Percentiles rank a stretch among this genome's conserved stretches.
Conservation (phyloP, 345 rosid species). For the Eucalyptus sp. region DNA sequence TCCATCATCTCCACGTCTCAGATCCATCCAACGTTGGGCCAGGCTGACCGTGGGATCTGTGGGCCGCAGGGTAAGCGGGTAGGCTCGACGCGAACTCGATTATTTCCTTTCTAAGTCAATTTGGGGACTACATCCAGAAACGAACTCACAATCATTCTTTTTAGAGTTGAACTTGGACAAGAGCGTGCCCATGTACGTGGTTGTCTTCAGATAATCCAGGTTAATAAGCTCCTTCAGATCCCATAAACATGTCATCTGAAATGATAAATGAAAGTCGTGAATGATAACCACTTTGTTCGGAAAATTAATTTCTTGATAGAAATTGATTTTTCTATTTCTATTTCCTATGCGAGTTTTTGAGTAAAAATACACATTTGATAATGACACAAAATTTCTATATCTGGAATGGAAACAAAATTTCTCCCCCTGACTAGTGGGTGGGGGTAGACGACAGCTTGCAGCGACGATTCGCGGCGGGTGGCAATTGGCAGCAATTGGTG, state of each 20-base stretch:
- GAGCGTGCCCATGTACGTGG: not conserved
- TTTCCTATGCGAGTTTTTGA: no score
- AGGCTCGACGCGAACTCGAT: not conserved
- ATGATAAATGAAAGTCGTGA: rapidly evolving
- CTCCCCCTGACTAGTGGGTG: no score
- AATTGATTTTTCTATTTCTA: no score
- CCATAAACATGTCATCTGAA: not conserved
- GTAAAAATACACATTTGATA: rapidly evolving
- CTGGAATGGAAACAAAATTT: rapidly evolving
- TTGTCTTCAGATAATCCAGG: not conserved
- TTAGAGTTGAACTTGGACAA: not conserved
- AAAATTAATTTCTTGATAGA: no score
- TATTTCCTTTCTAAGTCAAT: not conserved
- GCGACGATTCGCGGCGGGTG: rapidly evolving
- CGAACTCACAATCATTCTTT: not conserved
- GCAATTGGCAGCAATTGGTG: no score
- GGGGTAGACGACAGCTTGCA: rapidly evolving
- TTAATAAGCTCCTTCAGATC: not conserved
- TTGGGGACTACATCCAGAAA: not conserved
- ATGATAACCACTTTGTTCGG: rapidly evolving
- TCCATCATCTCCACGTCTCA: not conserved
- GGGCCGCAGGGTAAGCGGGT: not conserved
- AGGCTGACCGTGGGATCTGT: not conserved
- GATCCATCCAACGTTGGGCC: not conserved
- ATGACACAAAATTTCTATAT: no score